Percentiles rank a stretch among this genome's conserved stretches.
These are phyloP conservation scores for Ascobolus immersus DNA, from an alignment of 495 filamentous ascomycete genomes.

Conservation along the genomic window DNA sequence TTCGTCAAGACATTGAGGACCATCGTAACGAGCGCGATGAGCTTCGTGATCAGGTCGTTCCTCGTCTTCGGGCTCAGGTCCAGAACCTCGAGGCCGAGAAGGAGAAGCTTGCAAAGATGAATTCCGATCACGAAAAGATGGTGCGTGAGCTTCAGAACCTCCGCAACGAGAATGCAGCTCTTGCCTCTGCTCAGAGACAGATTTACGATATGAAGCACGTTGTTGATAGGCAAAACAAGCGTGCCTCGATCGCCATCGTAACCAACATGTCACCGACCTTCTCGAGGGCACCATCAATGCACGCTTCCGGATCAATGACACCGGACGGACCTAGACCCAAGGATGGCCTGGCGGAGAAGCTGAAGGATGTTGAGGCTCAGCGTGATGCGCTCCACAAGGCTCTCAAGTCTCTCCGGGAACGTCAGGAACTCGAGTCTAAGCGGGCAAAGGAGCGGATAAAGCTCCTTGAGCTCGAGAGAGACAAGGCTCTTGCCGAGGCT, in stretches of 20 bases:
- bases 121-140: constrained; percentile 50
- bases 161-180: constrained; percentile 37
- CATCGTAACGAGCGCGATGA: constrained; percentile 75
- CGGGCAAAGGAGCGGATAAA: constrained; percentile 55
- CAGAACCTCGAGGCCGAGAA: constrained; percentile 51
- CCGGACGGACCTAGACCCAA: constrained; percentile 8
- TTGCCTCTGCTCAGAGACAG: constrained; percentile 6
- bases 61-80: constrained; percentile 42
- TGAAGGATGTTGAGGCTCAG: constrained; percentile 82
- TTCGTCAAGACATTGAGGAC: constrained; percentile 57
- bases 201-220: neutral
- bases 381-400: constrained; percentile 76
- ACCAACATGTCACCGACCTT: constrained; percentile 2
- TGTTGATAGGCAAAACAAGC: neutral
- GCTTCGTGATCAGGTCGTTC: constrained; percentile 62
- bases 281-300: neutral
- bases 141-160: constrained; percentile 55
- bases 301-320: neutral
- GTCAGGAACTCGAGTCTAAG: constrained; percentile 55
- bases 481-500: constrained; percentile 39
- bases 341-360: constrained; percentile 49
- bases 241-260: neutral
- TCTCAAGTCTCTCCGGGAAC: constrained; percentile 60
- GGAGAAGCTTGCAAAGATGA: constrained; percentile 36
- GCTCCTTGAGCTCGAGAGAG: constrained; percentile 51